These are phyloP conservation scores for Phialocephala subalpina DNA, from an alignment of 2,329 filamentous ascomycete species.

Conservation along the genomic window DNA sequence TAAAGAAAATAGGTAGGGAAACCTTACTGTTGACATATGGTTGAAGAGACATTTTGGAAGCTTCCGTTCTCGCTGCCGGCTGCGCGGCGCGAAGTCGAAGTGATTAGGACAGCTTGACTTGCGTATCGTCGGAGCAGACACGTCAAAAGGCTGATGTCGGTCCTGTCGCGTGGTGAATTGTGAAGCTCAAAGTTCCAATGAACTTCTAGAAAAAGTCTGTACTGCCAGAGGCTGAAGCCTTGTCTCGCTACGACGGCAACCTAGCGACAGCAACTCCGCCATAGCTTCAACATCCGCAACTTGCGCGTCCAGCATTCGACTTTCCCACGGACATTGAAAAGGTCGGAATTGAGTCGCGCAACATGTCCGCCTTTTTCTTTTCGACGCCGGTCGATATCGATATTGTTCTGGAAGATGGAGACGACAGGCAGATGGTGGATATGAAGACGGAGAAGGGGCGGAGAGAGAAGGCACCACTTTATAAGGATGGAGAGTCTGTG, in stretches of 20 bases:
- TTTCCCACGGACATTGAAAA: slow-evolving; percentile 11
- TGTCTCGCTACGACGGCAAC: slow-evolving; percentile 12
- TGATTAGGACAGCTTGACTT: slow-evolving; percentile 21
- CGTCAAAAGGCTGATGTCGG: slow-evolving; percentile 4
- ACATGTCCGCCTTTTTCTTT: slow-evolving; percentile 93
- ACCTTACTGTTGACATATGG: slow-evolving; percentile 60
- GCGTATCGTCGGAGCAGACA: not conserved
- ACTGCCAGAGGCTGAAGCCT: slow-evolving; percentile 33
- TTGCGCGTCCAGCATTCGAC: slow-evolving; percentile 23
- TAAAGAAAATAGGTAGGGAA: slow-evolving; percentile 10
- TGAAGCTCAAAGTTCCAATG: not conserved
- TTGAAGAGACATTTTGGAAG: slow-evolving; percentile 57
- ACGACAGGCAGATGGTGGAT: slow-evolving; percentile 94
- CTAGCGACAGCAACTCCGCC: slow-evolving; percentile 8
- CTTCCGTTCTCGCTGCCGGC: slow-evolving; percentile 35
- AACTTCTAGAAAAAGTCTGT: slow-evolving; percentile 14
- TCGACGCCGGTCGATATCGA: slow-evolving; percentile 98
- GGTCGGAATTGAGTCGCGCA: slow-evolving; percentile 7
- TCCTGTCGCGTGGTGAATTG: slow-evolving; percentile 2
- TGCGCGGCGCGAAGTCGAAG: slow-evolving; percentile 30
- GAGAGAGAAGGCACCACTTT: slow-evolving; percentile 94
- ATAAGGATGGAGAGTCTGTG: slow-evolving; percentile 98
- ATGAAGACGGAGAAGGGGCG: slow-evolving; percentile 99
- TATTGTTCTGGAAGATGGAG: slow-evolving; percentile 93
- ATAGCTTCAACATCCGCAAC: slow-evolving; percentile 11